A percentile compares a stretch with the other conserved stretches of the same genome.
Evolutionary conservation across 257 asterid genomes (phyloP).

Genomic region (Osmanthus fragrans): DNA sequence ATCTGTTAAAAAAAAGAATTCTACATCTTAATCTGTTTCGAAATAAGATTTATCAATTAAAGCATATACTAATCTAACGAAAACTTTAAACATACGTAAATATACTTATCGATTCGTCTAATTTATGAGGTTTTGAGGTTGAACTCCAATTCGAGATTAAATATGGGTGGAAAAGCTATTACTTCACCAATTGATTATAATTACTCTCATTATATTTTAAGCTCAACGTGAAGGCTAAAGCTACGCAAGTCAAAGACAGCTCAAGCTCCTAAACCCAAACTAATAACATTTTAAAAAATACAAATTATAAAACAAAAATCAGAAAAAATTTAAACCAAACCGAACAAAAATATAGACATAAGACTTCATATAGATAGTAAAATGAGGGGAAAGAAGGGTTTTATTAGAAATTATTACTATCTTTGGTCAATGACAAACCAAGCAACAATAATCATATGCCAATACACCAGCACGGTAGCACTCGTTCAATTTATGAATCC

Average conservation of each 20-base stretch:
- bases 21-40: too few relatives aligned
- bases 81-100: too few relatives aligned
- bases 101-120: too few relatives aligned
- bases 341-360: slow-evolving; percentile 17
- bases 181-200: slow-evolving; percentile 6
- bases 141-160: slow-evolving; percentile 13
- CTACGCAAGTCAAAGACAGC: slow-evolving; percentile 20
- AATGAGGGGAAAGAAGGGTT: slow-evolving; percentile 2
- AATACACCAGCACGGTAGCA: too few relatives aligned
- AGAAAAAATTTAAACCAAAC: slow-evolving; percentile 21
- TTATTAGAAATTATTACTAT: neutral
- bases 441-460: too few relatives aligned
- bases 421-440: neutral
- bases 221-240: slow-evolving; percentile 14
- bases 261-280: neutral
- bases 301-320: neutral
- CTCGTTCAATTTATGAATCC: too few relatives aligned
- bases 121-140: too few relatives aligned
- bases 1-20: too few relatives aligned
- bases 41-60: too few relatives aligned
- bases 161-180: neutral
- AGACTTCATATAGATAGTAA: slow-evolving; percentile 17
- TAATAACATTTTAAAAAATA: neutral
- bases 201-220: neutral
- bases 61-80: too few relatives aligned